A percentile compares a stretch with the other conserved stretches of the same genome.
phyloP scores from a whole-genome alignment of 2,329 filamentous ascomycete species.

The Elsinoe perseae region DNA sequence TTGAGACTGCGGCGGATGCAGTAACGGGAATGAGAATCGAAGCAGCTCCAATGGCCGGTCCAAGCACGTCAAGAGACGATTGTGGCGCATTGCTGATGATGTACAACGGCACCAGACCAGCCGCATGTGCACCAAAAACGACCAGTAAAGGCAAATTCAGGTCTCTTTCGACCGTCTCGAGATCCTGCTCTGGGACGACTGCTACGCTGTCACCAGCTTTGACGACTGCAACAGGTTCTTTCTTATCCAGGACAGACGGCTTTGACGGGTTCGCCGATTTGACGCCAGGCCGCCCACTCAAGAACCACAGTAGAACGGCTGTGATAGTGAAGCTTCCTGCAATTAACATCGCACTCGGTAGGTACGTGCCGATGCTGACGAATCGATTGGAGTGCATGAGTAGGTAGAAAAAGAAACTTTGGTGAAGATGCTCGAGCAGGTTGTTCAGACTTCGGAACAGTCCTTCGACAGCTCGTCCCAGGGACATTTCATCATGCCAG shows the following conservation, averaged over 20 bases:
- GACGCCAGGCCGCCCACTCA: slow-evolving; percentile 53
- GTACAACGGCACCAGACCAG: slow-evolving; percentile 74
- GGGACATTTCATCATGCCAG: slow-evolving; percentile 96
- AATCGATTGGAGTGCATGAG: slow-evolving; percentile 87
- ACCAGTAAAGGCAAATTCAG: slow-evolving; percentile 66
- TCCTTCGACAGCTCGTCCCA: slow-evolving; percentile 83
- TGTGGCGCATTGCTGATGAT: slow-evolving; percentile 55
- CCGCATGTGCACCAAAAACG: slow-evolving; percentile 63
- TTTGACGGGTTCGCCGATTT: slow-evolving; percentile 31
- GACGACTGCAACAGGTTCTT: slow-evolving; percentile 33
- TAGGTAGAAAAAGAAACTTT: slow-evolving; percentile 99
- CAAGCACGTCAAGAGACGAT: slow-evolving; percentile 13
- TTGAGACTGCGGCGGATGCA: slow-evolving; percentile 26
- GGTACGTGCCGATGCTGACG: slow-evolving; percentile 94
- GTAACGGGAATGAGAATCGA: slow-evolving; percentile 25
- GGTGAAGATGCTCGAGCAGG: slow-evolving; percentile 88
- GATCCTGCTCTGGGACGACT: slow-evolving; percentile 33
- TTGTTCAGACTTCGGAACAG: slow-evolving; percentile 93
- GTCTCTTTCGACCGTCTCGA: slow-evolving; percentile 50
- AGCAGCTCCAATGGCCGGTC: slow-evolving; percentile 4
- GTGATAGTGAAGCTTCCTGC: slow-evolving; percentile 94
- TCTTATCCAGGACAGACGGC: slow-evolving; percentile 24
- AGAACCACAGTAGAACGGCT: slow-evolving; percentile 88
- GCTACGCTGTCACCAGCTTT: slow-evolving; percentile 30
- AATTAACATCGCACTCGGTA: slow-evolving; percentile 95